Evolutionary conservation across 2,329 filamentous ascomycete species (phyloP), one percentile per base, ranked within the genome.

Genomic region (Talaromyces sp.): DNA sequence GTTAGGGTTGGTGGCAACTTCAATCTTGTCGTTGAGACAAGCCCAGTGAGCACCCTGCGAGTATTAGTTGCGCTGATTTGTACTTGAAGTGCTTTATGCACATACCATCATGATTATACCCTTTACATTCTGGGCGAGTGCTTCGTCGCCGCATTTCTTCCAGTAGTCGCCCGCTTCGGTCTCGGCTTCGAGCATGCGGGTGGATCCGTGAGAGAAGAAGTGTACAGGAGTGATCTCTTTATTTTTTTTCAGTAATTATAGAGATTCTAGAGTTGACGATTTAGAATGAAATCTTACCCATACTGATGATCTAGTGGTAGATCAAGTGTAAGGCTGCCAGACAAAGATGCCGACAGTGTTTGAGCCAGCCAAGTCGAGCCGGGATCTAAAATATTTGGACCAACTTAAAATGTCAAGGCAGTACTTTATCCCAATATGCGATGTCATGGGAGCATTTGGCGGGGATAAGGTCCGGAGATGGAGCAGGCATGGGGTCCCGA

Each of bases 11-110:
- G 82, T 85, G 3, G 85, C 76, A 2, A 90, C 81, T 71, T 88
- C 80, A 66, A 90, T 82, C 40, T 78, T 76, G 61, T 86, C 81
- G 5, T 52, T 9, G 47, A 80, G 80, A 2, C 81, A 80, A 56
- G 85, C 87, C 87, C 87, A 90, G 68, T 90, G 87, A 0, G 87
- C 87, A 53, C 87, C 86, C 82, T 50, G 18, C 44, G 6, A 4
- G 6, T 36, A 36, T 36, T 36, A 16, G 1, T 36, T 16, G 14
- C 12, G 8, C 23, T 14, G 12, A 16, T 4, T 7, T 33, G 14
- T 16, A 18, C 1, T 18, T 12, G n/a, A 27, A 8, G 18, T 18
- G 4, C 16, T 18, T 30, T 50, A 18, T 27, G 5, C 18, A 61
- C 69, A 64, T 69, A 85, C 83, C 87, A 89, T 89, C 70, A 89